phyloP scores from a whole-genome alignment of 2,329 filamentous ascomycete species.

The Neocucurbitaria cava region DNA sequence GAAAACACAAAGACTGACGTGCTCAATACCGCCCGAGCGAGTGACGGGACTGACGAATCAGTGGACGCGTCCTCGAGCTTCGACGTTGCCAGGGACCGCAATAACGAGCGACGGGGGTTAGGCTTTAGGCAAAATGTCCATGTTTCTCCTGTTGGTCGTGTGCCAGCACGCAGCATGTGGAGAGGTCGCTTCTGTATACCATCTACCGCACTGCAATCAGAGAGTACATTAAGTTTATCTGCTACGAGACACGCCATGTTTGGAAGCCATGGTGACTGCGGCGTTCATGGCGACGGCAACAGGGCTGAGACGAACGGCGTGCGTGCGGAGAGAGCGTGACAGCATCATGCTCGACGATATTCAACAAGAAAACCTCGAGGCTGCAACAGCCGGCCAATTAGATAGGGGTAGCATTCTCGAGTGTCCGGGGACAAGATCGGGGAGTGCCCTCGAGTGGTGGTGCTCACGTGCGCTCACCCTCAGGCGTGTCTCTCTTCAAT shows the following conservation, averaged over 20 bases:
- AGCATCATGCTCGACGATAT: constrained; percentile 9
- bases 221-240: constrained; percentile 8
- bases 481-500: constrained; percentile 9
- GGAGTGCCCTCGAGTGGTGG: constrained; percentile 8
- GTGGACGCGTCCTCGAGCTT: constrained; percentile 1
- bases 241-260: constrained; percentile 2
- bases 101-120: constrained; percentile 13
- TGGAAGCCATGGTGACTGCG: background rate
- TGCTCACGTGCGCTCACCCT: constrained; percentile 5
- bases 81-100: constrained; percentile 13
- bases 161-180: constrained; percentile 7
- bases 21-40: background rate
- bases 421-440: constrained; percentile 1
- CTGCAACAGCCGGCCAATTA: constrained; percentile 2
- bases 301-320: constrained; percentile 11
- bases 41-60: constrained; percentile 1
- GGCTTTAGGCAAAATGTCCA: constrained; percentile 10
- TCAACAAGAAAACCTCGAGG: constrained; percentile 10
- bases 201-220: constrained; percentile 6
- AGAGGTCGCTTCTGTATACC: constrained; percentile 9
- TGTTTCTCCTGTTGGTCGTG: constrained; percentile 13
- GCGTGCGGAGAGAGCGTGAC: constrained; percentile 9
- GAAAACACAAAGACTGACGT: background rate
- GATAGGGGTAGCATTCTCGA: background rate
- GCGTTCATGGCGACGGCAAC: background rate